Evolutionary conservation across 257 asterid species (phyloP).

Genomic region (Solanum chiquidenum): DNA sequence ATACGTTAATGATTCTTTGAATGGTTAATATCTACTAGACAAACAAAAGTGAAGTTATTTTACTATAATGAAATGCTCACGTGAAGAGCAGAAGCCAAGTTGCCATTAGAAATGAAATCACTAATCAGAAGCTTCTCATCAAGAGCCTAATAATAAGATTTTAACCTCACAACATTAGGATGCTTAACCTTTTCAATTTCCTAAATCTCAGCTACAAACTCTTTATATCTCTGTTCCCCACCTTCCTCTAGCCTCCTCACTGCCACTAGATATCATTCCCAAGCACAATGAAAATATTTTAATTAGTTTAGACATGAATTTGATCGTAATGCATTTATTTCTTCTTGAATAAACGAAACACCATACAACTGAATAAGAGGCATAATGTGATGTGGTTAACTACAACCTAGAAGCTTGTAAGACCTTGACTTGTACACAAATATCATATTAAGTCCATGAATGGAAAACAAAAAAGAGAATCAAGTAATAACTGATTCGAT

Average conservation of each 20-base stretch:
- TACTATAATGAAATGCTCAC: slow-evolving; percentile 22
- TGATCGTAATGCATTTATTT: too few relatives aligned
- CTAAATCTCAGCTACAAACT: slow-evolving; percentile 75
- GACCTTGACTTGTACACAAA: too few relatives aligned
- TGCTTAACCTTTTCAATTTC: slow-evolving; percentile 84
- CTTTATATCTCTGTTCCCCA: slow-evolving; percentile 81
- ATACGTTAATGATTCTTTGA: background rate
- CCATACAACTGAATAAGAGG: too few relatives aligned
- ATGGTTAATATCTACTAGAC: background rate
- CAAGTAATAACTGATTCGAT: too few relatives aligned
- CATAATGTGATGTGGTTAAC: too few relatives aligned
- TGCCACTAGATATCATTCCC: slow-evolving; percentile 89
- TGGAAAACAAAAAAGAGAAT: too few relatives aligned
- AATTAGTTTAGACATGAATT: too few relatives aligned
- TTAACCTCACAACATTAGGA: slow-evolving; percentile 72
- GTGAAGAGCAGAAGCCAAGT: slow-evolving; percentile 69
- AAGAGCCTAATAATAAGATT: slow-evolving; percentile 91
- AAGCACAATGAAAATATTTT: slow-evolving; percentile 32
- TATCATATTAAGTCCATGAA: too few relatives aligned
- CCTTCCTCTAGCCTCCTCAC: slow-evolving; percentile 93
- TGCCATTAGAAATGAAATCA: slow-evolving; percentile 84
- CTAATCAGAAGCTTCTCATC: slow-evolving; percentile 93
- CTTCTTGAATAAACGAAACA: too few relatives aligned
- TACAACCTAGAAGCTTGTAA: too few relatives aligned
- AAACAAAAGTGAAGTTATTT: background rate